phyloP scores from a whole-genome alignment of 257 asterid genomes.

The Solanum boliviense region DNA sequence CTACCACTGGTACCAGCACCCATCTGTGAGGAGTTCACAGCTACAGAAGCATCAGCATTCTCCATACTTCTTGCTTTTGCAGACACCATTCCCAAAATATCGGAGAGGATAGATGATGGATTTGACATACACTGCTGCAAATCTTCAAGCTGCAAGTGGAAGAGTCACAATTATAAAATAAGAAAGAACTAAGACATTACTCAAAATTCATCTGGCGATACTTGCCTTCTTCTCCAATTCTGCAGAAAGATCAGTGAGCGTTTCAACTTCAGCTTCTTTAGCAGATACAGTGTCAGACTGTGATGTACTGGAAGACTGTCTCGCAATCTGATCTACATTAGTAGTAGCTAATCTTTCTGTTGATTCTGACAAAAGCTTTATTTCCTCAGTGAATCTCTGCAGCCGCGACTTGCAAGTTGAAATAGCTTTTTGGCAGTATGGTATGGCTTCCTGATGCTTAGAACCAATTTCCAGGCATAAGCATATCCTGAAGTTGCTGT shows the following conservation, averaged over 20 bases:
- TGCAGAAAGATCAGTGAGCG: conserved; percentile 51
- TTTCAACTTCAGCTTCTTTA: conserved; percentile 62
- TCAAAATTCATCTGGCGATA: not conserved
- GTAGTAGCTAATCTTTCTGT: conserved; percentile 29
- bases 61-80: conserved; percentile 46
- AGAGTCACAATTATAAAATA: not conserved
- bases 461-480: conserved; percentile 91
- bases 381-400: conserved; percentile 45
- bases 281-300: conserved; percentile 26
- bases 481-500: conserved; percentile 84
- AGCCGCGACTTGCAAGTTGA: conserved; percentile 65
- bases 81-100: conserved; percentile 43
- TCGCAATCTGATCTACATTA: conserved; percentile 20
- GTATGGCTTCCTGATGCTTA: conserved; percentile 71
- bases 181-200: not conserved
- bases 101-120: conserved; percentile 67
- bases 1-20: conserved; percentile 20
- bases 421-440: conserved; percentile 69
- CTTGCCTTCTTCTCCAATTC: conserved; percentile 85
- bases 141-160: conserved; percentile 76
- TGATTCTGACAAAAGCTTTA: conserved; percentile 15
- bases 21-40: conserved; percentile 42
- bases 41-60: conserved; percentile 22
- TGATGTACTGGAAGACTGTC: conserved; percentile 31
- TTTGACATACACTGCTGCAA: conserved; percentile 66